Conservation (phyloP, 164 flowering plant genomes). For the Magnolia officinalis region DNA sequence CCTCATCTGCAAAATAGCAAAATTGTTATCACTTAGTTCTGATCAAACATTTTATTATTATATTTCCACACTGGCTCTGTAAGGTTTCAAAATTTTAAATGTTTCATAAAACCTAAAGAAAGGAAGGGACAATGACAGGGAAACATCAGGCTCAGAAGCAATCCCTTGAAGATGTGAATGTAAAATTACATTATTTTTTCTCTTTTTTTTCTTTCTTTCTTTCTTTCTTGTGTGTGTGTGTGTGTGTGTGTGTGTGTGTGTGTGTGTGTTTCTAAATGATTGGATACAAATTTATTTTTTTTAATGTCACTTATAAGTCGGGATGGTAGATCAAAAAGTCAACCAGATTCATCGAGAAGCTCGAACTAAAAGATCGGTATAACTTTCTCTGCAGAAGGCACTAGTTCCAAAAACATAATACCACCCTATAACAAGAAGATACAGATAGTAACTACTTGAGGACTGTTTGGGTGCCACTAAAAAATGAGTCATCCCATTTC, state of each 20-base stretch:
- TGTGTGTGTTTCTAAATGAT: no score
- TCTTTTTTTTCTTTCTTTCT: background rate
- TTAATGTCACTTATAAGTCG: background rate
- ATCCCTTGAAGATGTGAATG: background rate
- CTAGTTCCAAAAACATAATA: conserved; percentile 25
- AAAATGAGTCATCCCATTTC: no score
- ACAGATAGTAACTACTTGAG: background rate
- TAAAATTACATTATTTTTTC: background rate
- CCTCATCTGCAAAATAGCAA: conserved; percentile 20
- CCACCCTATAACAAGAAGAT: conserved; percentile 14
- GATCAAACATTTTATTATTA: background rate
- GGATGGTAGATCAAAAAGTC: conserved; percentile 12
- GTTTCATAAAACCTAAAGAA: background rate
- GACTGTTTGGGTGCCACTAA: background rate
- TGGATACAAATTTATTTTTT: no score
- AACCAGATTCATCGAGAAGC: no score
- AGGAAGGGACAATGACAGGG: background rate
- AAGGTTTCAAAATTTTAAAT: background rate
- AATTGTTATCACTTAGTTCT: background rate
- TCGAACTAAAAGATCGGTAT: no score
- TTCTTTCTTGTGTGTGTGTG: no score
- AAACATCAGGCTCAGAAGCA: background rate
- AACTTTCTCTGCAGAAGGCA: background rate
- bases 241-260: no score
- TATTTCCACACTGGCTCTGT: background rate